phyloP scores from a whole-genome alignment of 305 asterid genomes.

The Rubia peregrina region DNA sequence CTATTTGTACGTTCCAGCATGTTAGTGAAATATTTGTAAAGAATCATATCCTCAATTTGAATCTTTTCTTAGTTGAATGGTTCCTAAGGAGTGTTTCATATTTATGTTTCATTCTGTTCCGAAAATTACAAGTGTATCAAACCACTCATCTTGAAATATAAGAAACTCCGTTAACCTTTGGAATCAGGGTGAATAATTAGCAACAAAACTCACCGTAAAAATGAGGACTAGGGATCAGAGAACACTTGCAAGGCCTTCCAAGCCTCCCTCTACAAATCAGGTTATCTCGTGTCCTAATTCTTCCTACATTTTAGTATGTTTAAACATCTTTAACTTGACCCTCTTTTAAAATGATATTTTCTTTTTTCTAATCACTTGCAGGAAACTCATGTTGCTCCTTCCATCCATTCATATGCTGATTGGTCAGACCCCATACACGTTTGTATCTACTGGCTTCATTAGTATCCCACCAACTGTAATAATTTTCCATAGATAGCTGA shows the following conservation, averaged over 20 bases:
- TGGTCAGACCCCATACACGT: conserved; percentile 89
- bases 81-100: not conserved
- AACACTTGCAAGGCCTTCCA: conserved; percentile 53
- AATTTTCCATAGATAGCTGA: no score
- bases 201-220: conserved; percentile 24
- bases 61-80: not conserved
- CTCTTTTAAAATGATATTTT: conserved; percentile 6
- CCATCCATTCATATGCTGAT: conserved; percentile 64
- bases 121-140: conserved; percentile 4
- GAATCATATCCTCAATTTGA: not conserved
- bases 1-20: not conserved
- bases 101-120: not conserved
- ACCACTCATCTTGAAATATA: not conserved
- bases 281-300: conserved; percentile 24
- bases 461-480: not conserved
- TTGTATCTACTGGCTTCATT: conserved; percentile 13
- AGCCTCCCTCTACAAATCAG: conserved; percentile 47
- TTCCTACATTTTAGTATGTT: conserved; percentile 7
- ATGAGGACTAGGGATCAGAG: conserved; percentile 74
- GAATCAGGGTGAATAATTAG: conserved; percentile 22
- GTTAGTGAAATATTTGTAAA: not conserved
- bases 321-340: not conserved
- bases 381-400: conserved; percentile 57
- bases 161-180: conserved; percentile 14
- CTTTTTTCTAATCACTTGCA: conserved; percentile 17